Percentiles rank a stretch among this genome's conserved stretches.
Conservation (phyloP, 305 asterid species). For the Galium porrigens region DNA sequence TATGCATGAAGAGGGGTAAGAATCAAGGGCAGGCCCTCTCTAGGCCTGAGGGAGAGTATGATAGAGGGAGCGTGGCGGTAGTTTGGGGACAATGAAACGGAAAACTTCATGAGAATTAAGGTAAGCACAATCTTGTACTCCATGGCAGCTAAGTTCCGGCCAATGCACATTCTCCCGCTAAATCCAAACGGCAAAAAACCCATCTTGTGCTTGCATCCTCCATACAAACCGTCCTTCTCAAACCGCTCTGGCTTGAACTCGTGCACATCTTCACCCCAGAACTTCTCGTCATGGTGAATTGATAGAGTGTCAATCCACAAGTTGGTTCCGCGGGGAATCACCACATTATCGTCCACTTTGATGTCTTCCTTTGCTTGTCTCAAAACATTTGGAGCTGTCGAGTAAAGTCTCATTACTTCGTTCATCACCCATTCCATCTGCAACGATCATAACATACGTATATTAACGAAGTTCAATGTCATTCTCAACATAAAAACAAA, state of each 20-base stretch:
- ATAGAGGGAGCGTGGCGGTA: slow-evolving; percentile 52
- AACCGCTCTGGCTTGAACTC: slow-evolving; percentile 75
- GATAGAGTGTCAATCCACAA: slow-evolving; percentile 80
- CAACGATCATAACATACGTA: not conserved
- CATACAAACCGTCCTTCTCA: slow-evolving; percentile 22
- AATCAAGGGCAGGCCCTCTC: slow-evolving; percentile 54
- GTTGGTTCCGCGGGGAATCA: slow-evolving; percentile 64
- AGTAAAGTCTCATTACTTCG: slow-evolving; percentile 58
- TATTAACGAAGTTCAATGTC: not conserved
- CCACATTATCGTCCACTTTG: slow-evolving; percentile 25
- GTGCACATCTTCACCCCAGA: slow-evolving; percentile 68
- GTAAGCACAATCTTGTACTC: slow-evolving; percentile 59
- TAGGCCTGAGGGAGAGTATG: slow-evolving; percentile 67
- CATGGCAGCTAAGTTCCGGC: slow-evolving; percentile 49
- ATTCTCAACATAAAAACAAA: too few relatives aligned
- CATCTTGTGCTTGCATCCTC: slow-evolving; percentile 75
- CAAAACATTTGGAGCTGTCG: slow-evolving; percentile 72
- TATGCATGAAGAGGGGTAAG: slow-evolving; percentile 25
- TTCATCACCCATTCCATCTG: slow-evolving; percentile 97
- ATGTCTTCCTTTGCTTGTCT: slow-evolving; percentile 65
- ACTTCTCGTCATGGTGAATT: slow-evolving; percentile 52
- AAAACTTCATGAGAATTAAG: slow-evolving; percentile 42
- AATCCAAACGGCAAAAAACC: slow-evolving; percentile 80
- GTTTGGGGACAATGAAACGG: slow-evolving; percentile 50
- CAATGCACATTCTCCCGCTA: slow-evolving; percentile 87